Evolutionary conservation across 805 yeast species (phyloP), one percentile per base, ranked within the genome.

Genomic region (Barnettozyma wickerhamii): DNA sequence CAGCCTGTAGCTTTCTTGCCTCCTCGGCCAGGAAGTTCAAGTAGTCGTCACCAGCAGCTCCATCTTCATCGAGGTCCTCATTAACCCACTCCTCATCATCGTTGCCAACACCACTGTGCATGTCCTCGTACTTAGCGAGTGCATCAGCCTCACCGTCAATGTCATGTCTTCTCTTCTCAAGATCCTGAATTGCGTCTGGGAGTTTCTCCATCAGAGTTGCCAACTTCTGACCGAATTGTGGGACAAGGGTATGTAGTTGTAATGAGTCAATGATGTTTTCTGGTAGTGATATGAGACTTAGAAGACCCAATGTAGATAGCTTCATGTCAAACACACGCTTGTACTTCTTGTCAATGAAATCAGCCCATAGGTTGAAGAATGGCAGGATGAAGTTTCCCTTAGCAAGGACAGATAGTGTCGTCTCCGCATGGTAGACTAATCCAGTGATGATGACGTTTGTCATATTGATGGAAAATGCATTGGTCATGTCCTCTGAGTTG

Each of bases 261-360:
- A 68, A 53, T 10, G 59, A 49, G 1, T 54, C 50, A 19, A 61
- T 36, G 10, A 63, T 64, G 2, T 59, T 57, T 3, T 53, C 35
- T 5, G 63, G 42, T 15, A 64, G 30, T 17, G 54, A 49, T 7
- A 57, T 47, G 12, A 86, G 43, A 10, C 77, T 68, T 43, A 90
- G 60, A 18, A 84, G 56, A 0, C 93, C 95, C 48, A 91, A 62
- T 3, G 77, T 66, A 1, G 86, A 77, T 32, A 91, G 62, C 61
- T 89, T 90, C 59, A 87, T 69, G 62, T 91, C 98, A 53, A 74
- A 85, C 3, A 87, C 95, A 45, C 95, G 68, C 18, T 72, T 71
- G 50, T 83, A 71, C 20, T 66, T n/a, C n/a, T n/a, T 63, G 5
- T 79, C 74, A 30, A 79, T 64, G 9, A 70, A 51, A 17, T 71